Percentiles rank a stretch among this genome's conserved stretches.
Evolutionary conservation across 2,329 filamentous ascomycete genomes (phyloP).

Genomic region (Sporothrix humicola): DNA sequence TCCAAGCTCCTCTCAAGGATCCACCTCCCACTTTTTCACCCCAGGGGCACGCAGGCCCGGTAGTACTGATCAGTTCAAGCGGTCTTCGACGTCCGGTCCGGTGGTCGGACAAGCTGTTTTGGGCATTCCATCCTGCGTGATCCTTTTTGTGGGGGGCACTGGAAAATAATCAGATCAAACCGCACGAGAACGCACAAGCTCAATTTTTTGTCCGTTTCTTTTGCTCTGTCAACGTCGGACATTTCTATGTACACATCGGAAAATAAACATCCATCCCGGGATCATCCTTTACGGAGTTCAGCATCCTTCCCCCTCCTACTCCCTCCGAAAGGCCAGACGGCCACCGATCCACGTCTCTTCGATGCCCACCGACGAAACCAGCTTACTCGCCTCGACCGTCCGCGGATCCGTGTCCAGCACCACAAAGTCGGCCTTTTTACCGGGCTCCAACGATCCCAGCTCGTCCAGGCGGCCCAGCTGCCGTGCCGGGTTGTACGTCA

Average conservation of each 20-base stretch:
- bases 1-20: neutral
- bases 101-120: neutral
- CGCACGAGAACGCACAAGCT: neutral
- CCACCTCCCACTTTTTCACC: conserved; percentile 2
- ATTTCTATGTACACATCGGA: neutral
- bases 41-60: conserved; percentile 7
- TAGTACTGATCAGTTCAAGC: conserved; percentile 15
- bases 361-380: conserved; percentile 27
- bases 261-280: neutral
- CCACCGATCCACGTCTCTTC: conserved; percentile 34
- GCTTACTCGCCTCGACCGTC: neutral
- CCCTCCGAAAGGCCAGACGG: neutral
- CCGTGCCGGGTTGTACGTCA: conserved; percentile 33
- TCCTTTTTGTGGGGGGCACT: neutral
- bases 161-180: conserved; percentile 11
- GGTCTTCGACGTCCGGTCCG: conserved; percentile 14
- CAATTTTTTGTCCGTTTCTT: neutral
- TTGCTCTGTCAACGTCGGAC: neutral
- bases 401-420: conserved; percentile 34
- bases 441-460: conserved; percentile 33
- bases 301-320: neutral
- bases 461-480: conserved; percentile 33
- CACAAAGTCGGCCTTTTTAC: conserved; percentile 36
- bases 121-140: neutral
- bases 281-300: neutral